These are phyloP conservation scores for Teratosphaeria zuluensis DNA, from an alignment of 2,329 filamentous ascomycete genomes.

Conservation along the genomic window DNA sequence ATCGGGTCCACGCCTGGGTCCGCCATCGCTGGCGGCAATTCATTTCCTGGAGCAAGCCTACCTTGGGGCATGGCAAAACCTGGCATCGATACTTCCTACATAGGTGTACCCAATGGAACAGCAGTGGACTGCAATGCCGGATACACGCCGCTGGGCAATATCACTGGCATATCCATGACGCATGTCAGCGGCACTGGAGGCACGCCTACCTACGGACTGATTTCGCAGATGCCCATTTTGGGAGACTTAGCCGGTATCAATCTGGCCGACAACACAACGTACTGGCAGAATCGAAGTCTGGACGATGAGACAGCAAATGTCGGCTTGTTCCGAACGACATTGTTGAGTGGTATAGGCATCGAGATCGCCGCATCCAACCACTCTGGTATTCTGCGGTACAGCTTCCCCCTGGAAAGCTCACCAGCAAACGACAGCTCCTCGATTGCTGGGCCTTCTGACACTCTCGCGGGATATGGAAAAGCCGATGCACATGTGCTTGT, in stretches of 20 bases:
- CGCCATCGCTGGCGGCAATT: slow-evolving; percentile 25
- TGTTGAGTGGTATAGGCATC: slow-evolving; percentile 46
- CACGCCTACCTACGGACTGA: slow-evolving; percentile 52
- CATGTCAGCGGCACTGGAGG: slow-evolving; percentile 60
- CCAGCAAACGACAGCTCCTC: neutral
- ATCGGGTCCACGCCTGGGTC: neutral
- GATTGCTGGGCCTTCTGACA: neutral
- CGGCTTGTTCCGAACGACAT: slow-evolving; percentile 51
- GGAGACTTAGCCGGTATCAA: slow-evolving; percentile 4
- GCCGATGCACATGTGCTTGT: neutral
- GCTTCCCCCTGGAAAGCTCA: slow-evolving; percentile 35
- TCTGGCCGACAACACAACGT: neutral
- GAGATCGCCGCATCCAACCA: slow-evolving; percentile 49
- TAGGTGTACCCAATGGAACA: slow-evolving; percentile 10
- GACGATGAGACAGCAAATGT: neutral
- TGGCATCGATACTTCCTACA: slow-evolving; percentile 24
- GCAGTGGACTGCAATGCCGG: slow-evolving; percentile 22
- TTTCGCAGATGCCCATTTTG: slow-evolving; percentile 14
- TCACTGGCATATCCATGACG: slow-evolving; percentile 37
- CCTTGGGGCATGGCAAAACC: slow-evolving; percentile 35
- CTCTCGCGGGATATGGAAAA: neutral
- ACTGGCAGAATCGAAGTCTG: neutral
- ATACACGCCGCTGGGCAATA: slow-evolving; percentile 21
- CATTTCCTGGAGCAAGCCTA: slow-evolving; percentile 30
- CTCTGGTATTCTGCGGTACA: slow-evolving; percentile 51